Conservation (phyloP, 306 rosid species). For the Sicyos baderoa region DNA sequence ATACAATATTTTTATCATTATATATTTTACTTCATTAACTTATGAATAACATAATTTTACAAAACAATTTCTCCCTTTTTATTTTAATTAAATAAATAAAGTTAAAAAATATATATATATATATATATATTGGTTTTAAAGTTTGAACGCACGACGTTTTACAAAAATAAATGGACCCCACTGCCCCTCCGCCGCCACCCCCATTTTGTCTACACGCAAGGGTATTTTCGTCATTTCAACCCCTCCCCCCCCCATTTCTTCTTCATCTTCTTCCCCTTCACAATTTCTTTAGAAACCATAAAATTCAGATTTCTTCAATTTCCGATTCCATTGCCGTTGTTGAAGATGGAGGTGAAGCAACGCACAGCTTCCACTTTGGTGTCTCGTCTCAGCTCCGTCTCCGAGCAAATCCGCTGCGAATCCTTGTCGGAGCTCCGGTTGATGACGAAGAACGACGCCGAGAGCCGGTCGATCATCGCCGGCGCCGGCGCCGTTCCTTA, state of each 20-base stretch:
- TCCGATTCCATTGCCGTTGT: neutral
- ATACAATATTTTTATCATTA: no score
- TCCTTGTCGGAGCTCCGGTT: conserved; percentile 56
- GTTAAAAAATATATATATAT: no score
- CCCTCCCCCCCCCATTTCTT: neutral
- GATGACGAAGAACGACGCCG: conserved; percentile 57
- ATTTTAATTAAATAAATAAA: no score
- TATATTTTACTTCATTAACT: no score
- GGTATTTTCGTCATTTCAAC: neutral
- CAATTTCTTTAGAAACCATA: neutral
- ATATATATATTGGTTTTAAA: no score
- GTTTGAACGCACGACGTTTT: neutral
- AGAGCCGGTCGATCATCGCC: conserved; percentile 65
- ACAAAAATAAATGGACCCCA: neutral
- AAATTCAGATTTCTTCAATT: conserved; percentile 3
- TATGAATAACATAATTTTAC: no score
- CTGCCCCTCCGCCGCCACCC: neutral
- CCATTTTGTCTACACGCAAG: neutral
- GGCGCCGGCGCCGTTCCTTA: conserved; percentile 68
- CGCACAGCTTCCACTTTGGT: conserved; percentile 43
- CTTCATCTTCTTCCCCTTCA: neutral
- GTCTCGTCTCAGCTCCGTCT: conserved; percentile 68
- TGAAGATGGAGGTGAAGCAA: conserved; percentile 48
- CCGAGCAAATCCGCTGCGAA: conserved; percentile 48
- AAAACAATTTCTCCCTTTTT: no score